Base-by-base conservation (phyloP, 2,329 filamentous ascomycete genomes). In the Fonsecaea pedrosoi region DNA sequence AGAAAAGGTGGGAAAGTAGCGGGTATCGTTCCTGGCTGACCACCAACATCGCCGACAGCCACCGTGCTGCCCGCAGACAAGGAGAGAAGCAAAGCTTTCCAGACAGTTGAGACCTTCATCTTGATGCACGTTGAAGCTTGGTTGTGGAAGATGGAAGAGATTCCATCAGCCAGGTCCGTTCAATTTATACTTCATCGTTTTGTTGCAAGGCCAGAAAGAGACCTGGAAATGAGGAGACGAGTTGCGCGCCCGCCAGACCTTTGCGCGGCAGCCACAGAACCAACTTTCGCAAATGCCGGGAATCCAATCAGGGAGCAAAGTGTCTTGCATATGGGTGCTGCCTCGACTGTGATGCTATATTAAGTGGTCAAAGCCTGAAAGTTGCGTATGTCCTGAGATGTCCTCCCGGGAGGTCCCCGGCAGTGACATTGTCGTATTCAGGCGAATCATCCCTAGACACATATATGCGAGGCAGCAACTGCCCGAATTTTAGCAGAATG, bases 1-100 rank as follows among this genome's bases (percentile, higher is more conserved):
- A 60, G 56, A 30, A 40, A 30, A 12, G 56, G 56, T 2, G 56
- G 56, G 45, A 59, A 59, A 7, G 9, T 21, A 7, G 42, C 42
- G 7, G 42, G 42, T 21, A 48, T 48, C 7, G 42, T 48, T 25
- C 42, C 42, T 21, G 42, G 42, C 21, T 48, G 42, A 48, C 42
- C 42, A 8, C 42, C 42, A 48, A 48, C 42, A 25, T 48, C 42
- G 10, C 3, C n/a, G 42, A 48, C n/a, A 48, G 42, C 42, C n/a
- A 21, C 21, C n/a, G 42, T 21, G 7, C 42, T 21, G 7, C 18
- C 10, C 18, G 21, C 42, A 7, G 42, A 48, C 42, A 21, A 13
- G 1, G 18, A n/a, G 42, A 48, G n/a, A 9, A 48, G n/a, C n/a
- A 48, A 21, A 25, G n/a, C 10, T 21, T 8, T 8, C 42, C n/a